Evolutionary conservation across 768 basidiomycete genomes (phyloP).

Genomic region (Sarcodon sp.): DNA sequence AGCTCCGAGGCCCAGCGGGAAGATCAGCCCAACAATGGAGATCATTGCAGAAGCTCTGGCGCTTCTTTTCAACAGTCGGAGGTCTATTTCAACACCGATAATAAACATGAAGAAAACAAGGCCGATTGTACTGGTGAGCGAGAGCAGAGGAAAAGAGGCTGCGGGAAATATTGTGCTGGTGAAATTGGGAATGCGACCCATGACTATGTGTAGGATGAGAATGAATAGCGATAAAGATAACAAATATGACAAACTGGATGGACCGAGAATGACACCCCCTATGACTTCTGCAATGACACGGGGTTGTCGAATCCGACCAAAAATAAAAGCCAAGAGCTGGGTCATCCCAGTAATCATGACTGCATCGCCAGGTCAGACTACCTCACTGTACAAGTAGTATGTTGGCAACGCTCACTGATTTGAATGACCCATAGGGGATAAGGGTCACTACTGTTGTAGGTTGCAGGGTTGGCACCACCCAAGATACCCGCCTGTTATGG

Average conservation of each 20-base stretch:
- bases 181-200: constrained; percentile 75
- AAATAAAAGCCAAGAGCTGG: constrained; percentile 52
- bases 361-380: constrained; percentile 9
- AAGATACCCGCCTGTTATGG: constrained; percentile 57
- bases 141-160: constrained; percentile 40
- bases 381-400: not conserved
- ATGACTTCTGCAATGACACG: constrained; percentile 91
- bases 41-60: constrained; percentile 41
- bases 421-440: constrained; percentile 69
- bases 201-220: constrained; percentile 31
- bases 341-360: constrained; percentile 76
- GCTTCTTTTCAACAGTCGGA: constrained; percentile 53
- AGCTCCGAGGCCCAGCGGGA: constrained; percentile 77
- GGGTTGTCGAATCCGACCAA: constrained; percentile 71
- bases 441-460: constrained; percentile 53
- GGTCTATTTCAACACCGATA: constrained; percentile 77
- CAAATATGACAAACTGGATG: constrained; percentile 7
- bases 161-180: constrained; percentile 24
- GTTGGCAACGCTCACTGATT: constrained; percentile 32
- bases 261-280: constrained; percentile 77
- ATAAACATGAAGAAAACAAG: constrained; percentile 73
- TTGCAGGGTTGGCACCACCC: constrained; percentile 55
- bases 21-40: constrained; percentile 50
- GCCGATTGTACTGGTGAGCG: constrained; percentile 64
- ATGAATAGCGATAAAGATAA: constrained; percentile 5